These are phyloP conservation scores for Penicillium sclerotigenum DNA, from an alignment of 2,329 filamentous ascomycete genomes.

Conservation along the genomic window DNA sequence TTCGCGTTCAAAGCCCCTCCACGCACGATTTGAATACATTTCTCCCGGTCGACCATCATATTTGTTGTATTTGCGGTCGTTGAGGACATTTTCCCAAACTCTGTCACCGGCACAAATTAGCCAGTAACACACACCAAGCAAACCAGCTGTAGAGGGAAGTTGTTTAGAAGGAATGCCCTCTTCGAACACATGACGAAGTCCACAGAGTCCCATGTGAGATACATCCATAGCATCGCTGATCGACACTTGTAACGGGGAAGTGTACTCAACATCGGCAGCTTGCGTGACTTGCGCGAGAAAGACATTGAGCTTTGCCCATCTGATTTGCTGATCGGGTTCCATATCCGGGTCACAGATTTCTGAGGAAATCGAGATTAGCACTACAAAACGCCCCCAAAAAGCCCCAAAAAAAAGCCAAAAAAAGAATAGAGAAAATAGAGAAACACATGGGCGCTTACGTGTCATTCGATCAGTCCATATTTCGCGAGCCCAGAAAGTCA, in stretches of 20 bases:
- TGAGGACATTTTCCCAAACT: conserved; percentile 5
- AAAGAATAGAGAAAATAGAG: not conserved
- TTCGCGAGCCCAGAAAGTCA: not conserved
- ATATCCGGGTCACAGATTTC: not conserved
- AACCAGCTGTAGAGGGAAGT: not conserved
- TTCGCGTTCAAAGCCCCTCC: conserved; percentile 4
- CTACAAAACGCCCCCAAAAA: not conserved
- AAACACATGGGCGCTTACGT: not conserved
- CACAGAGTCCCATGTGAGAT: not conserved
- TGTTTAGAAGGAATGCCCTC: not conserved
- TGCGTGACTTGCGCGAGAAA: conserved; percentile 1
- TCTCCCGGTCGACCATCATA: conserved; percentile 4
- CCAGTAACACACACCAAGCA: conserved; percentile 3
- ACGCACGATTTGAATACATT: not conserved
- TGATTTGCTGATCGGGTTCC: not conserved
- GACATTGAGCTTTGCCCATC: conserved; percentile 3
- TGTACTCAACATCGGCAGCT: not conserved
- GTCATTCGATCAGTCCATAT: not conserved
- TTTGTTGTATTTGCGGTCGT: not conserved
- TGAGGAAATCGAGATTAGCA: not conserved
- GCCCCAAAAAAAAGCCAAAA: too few species aligned
- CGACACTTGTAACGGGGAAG: not conserved
- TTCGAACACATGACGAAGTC: not conserved
- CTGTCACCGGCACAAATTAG: conserved; percentile 5
- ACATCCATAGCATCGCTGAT: conserved; percentile 3